Conservation (phyloP, 2,329 filamentous ascomycete genomes). For the Fusarium torreyae region DNA sequence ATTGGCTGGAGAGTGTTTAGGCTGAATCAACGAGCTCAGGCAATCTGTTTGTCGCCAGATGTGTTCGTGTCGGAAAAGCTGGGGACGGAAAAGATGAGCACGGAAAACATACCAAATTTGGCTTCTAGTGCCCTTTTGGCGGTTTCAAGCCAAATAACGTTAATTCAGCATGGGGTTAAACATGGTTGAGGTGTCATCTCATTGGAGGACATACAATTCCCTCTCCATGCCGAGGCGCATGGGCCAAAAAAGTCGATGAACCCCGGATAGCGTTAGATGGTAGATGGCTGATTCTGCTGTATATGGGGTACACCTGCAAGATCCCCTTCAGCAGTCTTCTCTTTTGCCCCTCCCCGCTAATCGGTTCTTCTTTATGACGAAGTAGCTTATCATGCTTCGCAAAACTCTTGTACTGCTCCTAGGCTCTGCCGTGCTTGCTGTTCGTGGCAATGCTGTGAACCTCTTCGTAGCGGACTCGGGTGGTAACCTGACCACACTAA, state of each 20-base stretch:
- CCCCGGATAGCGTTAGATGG: not conserved
- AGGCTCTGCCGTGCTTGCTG: conserved; percentile 14
- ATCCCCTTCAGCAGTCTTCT: no score
- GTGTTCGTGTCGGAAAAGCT: not conserved
- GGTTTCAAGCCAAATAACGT: conserved; percentile 14
- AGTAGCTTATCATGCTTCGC: conserved; percentile 6
- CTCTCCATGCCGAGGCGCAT: not conserved
- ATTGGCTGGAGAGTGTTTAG: not conserved
- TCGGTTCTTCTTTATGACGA: no score
- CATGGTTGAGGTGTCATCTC: not conserved
- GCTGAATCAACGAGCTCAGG: conserved; percentile 5
- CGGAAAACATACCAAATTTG: conserved; percentile 5
- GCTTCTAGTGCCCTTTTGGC: not conserved
- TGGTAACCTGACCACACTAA: conserved; percentile 42
- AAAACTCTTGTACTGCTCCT: conserved; percentile 17
- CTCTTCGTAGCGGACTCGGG: conserved; percentile 45
- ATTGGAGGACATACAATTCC: conserved; percentile 28
- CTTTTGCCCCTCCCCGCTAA: no score
- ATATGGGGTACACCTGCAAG: not conserved
- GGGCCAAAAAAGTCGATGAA: not conserved
- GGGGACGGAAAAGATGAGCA: conserved; percentile 21
- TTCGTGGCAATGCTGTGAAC: conserved; percentile 27
- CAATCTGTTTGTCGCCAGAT: no score
- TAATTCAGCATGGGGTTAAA: not conserved
- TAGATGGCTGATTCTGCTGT: not conserved